phyloP scores from a whole-genome alignment of 192 early-diverging fungal species.

The Backusella luteola region DNA sequence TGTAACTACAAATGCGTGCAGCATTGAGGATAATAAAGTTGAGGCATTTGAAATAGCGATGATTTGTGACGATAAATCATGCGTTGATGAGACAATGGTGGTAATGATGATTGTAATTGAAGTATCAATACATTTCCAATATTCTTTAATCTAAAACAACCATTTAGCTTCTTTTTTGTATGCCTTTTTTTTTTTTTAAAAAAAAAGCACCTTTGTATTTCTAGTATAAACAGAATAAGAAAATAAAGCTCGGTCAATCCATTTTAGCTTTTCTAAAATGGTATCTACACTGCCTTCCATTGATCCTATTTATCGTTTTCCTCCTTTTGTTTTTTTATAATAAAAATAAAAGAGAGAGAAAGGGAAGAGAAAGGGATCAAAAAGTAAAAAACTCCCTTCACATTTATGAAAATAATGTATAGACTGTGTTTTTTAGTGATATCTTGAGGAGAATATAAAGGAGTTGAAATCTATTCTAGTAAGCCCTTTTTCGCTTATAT shows the following conservation, averaged over 20 bases:
- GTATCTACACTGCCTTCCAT: background rate
- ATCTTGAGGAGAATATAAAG: background rate
- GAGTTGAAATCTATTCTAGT: background rate
- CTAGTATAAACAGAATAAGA: slow-evolving; percentile 1
- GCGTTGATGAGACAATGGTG: background rate
- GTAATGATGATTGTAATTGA: background rate
- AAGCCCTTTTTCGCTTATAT: background rate
- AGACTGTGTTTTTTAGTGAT: background rate
- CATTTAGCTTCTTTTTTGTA: background rate
- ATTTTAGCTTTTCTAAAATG: slow-evolving; percentile 8
- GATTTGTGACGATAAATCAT: slow-evolving; percentile 2
- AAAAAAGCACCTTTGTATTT: background rate
- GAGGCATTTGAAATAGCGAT: slow-evolving; percentile 7
- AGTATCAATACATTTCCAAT: background rate
- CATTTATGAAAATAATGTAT: background rate
- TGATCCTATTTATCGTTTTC: background rate
- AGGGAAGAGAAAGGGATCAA: background rate
- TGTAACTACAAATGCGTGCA: background rate
- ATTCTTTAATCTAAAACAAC: background rate
- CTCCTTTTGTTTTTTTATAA: background rate
- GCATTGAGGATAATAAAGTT: slow-evolving; percentile 3
- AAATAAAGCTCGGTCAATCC: background rate
- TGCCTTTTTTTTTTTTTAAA: background rate
- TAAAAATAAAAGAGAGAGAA: background rate
- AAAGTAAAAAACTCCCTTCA: background rate